Evolutionary conservation across 208 protist genomes (phyloP), one percentile per base, ranked within the genome.

Genomic region (Wallacemonas rigidus): DNA sequence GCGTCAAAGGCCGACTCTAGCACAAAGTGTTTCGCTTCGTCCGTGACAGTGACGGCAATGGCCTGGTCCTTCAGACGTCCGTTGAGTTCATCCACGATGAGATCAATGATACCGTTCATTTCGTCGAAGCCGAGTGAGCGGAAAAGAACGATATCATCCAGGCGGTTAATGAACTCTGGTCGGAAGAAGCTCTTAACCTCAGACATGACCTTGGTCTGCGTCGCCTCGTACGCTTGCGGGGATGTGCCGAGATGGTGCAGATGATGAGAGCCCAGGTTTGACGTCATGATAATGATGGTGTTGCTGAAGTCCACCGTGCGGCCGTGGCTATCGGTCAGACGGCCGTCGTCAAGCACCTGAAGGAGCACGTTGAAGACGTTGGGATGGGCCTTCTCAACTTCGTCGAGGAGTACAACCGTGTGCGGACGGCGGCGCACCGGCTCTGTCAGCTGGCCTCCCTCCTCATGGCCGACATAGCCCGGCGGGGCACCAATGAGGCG

Each of bases 311-410:
- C 92, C 2, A 99, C 92, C 6, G 78, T 93, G 50, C 91, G 83
- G 17, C 98, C 98, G 62, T 98, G 81, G 11, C 80, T 77, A 80
- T 99, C 98, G 7, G 97, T 99, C 1, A 99, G 74, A 40, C 95
- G 77, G 12, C 95, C 98, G 45, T 99, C 98, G 74, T 99, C 98
- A 7, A 99, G 77, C 7, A 99, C 80, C 81, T 99, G 97, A 6
- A 99, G 77, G 2, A 99, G 79, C 9, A 98, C 76, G 71, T 98
- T 98, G 58, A 88, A 89, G 8, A 99, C 86, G 53, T 80, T 75
- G 17, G 70, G 79, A 75, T 99, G 97, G 2, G 97, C 98, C 85
- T 99, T 99, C 77, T 99, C 98, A 39, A 99, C 78, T 67, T 99
- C 98, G 76, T 99, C 98, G 54, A 99, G 96, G 0, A 99, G 73